Base-by-base conservation (phyloP, 129 eudicot species). In the Lactuca saligna region DNA sequence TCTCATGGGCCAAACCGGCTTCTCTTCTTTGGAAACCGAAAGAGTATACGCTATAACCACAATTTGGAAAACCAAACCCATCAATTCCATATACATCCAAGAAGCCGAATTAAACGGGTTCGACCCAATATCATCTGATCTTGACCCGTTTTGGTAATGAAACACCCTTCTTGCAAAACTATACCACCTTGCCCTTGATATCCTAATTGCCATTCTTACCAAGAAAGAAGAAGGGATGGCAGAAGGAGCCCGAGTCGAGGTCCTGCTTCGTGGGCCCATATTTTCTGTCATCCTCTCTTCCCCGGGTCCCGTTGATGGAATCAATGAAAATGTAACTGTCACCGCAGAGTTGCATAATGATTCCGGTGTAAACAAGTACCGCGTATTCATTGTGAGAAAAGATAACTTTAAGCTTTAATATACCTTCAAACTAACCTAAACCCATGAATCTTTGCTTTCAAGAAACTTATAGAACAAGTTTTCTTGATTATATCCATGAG, bases 1-100 rank as follows among this genome's bases (percentile, higher is more conserved):
- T 69, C 97, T 85, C 97, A 94, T 89, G 25, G 97, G 96, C 99
- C 99, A 89, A 78, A 89, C 87, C 14, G 96, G 95, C 63, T 65
- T 87, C 71, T 89, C 99, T n/a, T 70, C 87, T 72, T 77, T 85
- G 3, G 99, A 81, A 60, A 87, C 73, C 63, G 76, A 49, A 9
- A 94, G 65, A 32, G 88, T 78, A 69, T 80, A 87, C 7, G 62
- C 14, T 35, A 73, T 85, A 48, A 87, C 17, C 34, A 63, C 13
- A 13, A 94, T 76, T 68, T 94, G 99, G 66, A 83, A 68, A 57
- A 66, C 74, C 80, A 87, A 70, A 10, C 86, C 77, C 49, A 82
- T 11, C 4, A 80, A 87, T 59, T 94, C 97, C 82, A 83, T 78
- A 38, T 69, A 12, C 88, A 89, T 94, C 95, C 99, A 94, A 57